Base-by-base conservation (phyloP, 179 eudicot species). In the Silene coronaria region DNA sequence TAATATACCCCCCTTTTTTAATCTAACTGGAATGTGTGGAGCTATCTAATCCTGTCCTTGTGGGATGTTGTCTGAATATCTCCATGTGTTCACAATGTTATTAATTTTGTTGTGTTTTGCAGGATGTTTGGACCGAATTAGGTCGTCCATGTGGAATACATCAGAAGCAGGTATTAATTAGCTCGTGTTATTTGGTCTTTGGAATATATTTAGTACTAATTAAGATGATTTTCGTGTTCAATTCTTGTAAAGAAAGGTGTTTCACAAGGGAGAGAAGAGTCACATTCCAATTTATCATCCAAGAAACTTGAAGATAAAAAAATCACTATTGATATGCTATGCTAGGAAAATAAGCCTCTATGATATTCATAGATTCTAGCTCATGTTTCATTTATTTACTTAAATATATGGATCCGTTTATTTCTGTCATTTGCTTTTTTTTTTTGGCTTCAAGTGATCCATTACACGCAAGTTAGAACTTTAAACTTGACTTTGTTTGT, bases 71-170 rank as follows among this genome's bases (percentile, higher is more conserved):
- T 53, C 74, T 24, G 21, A 53, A 48, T n/a, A 14, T 48, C 12
- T 66, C 12, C 22, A 27, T 59, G 21, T 22, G 22, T 14, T 51
- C 12, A n/a, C 32, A 7, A 45, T 32, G 11, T 55, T n/a, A n/a
- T n/a, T 61, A 32, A 46, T 53, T 26, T 32, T 12, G 36, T 75
- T 62, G 21, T 46, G 55, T n/a, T 6, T 59, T 84, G 82, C 87
- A 95, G 99, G 99, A 95, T 81, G 88, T 91, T 45, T 95, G 99
- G 99, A 89, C 91, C 67, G 97, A 92, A 71, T 85, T 95, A 72
- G 97, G 99, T 21, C 93, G 97, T 42, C 99, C 99, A 26, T 89
- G 96, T 78, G 97, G 91, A 57, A 89, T 95, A 81, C 90, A 95
- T 84, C 99, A 95, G 78, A 95, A 95, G 79, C 97, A 95, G 99